phyloP scores from a whole-genome alignment of 768 basidiomycete genomes.

The Suillus paluster region DNA sequence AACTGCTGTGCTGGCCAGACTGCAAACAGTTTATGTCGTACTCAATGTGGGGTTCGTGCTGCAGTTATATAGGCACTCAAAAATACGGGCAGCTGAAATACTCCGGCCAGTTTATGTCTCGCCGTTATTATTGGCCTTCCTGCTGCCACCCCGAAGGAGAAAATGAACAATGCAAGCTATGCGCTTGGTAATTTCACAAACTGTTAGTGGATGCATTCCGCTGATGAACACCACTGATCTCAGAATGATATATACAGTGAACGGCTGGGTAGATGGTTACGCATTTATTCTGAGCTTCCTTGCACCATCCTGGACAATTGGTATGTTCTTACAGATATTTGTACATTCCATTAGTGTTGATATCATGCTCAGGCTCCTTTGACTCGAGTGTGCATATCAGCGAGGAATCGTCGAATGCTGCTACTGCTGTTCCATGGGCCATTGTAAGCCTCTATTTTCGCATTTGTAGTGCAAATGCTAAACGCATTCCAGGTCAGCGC shows the following conservation, averaged over 20 bases:
- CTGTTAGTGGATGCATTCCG: constrained; percentile 37
- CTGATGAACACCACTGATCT: background rate
- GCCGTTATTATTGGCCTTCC: constrained; percentile 74
- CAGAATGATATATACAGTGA: constrained; percentile 26
- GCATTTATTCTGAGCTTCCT: constrained; percentile 56
- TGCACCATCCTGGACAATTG: constrained; percentile 52
- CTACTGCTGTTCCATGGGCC: constrained; percentile 59
- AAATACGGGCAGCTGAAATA: background rate
- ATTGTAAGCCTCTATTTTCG: too few relatives aligned
- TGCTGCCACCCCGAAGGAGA: constrained; percentile 60
- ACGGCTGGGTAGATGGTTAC: constrained; percentile 51
- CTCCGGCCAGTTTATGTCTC: constrained; percentile 51
- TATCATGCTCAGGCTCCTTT: too few relatives aligned
- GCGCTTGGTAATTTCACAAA: constrained; percentile 68
- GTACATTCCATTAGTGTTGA: too few relatives aligned
- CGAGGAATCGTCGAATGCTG: constrained; percentile 60
- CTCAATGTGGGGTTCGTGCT: constrained; percentile 65
- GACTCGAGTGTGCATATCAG: constrained; percentile 57
- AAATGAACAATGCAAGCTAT: constrained; percentile 61
- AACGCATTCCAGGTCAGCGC: too few relatives aligned
- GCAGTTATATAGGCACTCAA: background rate
- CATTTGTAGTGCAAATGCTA: too few relatives aligned
- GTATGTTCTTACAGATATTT: constrained; percentile 27
- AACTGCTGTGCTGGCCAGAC: constrained; percentile 65
- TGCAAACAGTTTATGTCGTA: constrained; percentile 75